phyloP scores from a whole-genome alignment of 176 grass and related monocot species.

The Hordeum vulgare region MorexV3_pseudomolecules_assembly NC_058518.1:378519765-378520264 shows the following conservation, averaged over 20 bases:
- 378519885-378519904: too few species aligned
- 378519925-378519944: neutral
- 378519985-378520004: constrained; percentile 1
- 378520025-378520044: neutral
- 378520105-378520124: neutral
- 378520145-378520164: neutral
- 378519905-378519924: neutral
- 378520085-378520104: neutral
- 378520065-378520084: constrained; percentile 14
- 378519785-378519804: too few species aligned
- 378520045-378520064: neutral
- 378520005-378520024: neutral
- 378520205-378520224: neutral
- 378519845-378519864: too few species aligned
- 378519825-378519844: too few species aligned
- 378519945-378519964: neutral
- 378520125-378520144: neutral
- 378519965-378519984: neutral
- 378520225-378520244: neutral
- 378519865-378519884: too few species aligned
- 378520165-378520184: too few species aligned
- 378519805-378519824: too few species aligned
- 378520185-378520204: neutral
- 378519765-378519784: too few species aligned
- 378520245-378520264: neutral